These are phyloP conservation scores for Annulohypoxylon maeteangense DNA, from an alignment of 495 filamentous ascomycete genomes.

Conservation along the genomic window DNA sequence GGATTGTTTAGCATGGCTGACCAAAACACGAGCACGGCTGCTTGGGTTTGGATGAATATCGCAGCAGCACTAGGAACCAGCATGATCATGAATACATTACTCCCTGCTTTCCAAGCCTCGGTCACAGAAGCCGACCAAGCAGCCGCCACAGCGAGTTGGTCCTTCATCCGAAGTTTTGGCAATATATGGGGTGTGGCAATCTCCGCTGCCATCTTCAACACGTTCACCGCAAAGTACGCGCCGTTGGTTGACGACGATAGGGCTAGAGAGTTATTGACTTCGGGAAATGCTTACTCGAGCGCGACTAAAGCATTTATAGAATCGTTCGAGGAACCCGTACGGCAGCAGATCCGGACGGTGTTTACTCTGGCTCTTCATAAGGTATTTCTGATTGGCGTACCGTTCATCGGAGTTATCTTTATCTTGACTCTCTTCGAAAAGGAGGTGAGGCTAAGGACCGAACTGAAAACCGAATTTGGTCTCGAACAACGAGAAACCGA, in stretches of 20 bases:
- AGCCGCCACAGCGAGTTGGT: slow-evolving; percentile 55
- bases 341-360: slow-evolving; percentile 42
- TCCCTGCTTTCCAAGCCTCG: slow-evolving; percentile 55
- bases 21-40: slow-evolving; percentile 44
- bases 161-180: slow-evolving; percentile 61
- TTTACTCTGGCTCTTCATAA: slow-evolving; percentile 40
- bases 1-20: slow-evolving; percentile 56
- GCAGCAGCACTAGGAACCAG: slow-evolving; percentile 47
- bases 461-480: slow-evolving; percentile 48
- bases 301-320: slow-evolving; percentile 44
- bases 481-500: slow-evolving; percentile 36
- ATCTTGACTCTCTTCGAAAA: slow-evolving; percentile 43
- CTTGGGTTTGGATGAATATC: slow-evolving; percentile 48
- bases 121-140: slow-evolving; percentile 54
- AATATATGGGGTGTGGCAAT: slow-evolving; percentile 63
- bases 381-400: slow-evolving; percentile 47
- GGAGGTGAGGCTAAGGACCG: slow-evolving; percentile 42
- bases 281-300: slow-evolving; percentile 45
- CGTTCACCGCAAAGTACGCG: slow-evolving; percentile 41
- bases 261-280: slow-evolving; percentile 29
- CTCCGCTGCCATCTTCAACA: slow-evolving; percentile 63
- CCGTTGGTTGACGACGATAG: slow-evolving; percentile 39
- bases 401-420: slow-evolving; percentile 44
- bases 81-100: slow-evolving; percentile 44
- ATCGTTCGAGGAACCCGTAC: slow-evolving; percentile 31